A percentile compares a stretch with the other conserved stretches of the same genome.
Conservation (phyloP, 305 asterid species). For the Fraxinus ornus region DNA sequence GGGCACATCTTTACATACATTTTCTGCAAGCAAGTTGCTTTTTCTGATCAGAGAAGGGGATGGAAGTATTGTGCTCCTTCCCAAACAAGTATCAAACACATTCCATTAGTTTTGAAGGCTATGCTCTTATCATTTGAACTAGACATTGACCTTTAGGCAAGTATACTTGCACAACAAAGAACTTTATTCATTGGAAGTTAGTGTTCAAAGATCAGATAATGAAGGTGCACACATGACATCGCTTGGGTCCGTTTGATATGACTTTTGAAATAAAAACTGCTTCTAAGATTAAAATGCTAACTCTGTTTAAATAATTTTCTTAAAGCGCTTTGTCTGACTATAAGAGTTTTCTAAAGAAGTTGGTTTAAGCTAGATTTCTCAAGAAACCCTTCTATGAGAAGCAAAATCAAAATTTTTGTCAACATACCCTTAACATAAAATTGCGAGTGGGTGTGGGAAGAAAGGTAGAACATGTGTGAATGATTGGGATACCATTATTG, state of each 20-base stretch:
- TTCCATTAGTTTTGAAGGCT: neutral
- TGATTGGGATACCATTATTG: neutral
- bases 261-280: neutral
- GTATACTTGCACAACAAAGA: neutral
- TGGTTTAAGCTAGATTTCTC: neutral
- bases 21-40: neutral
- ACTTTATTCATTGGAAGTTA: neutral
- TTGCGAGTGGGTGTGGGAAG: neutral
- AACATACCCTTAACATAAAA: neutral
- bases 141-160: neutral
- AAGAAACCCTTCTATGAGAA: neutral
- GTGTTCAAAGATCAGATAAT: neutral
- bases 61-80: neutral
- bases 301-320: too few species aligned
- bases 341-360: neutral
- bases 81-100: neutral
- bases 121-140: neutral
- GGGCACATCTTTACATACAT: neutral
- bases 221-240: neutral
- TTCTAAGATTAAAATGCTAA: neutral
- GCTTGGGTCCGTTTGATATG: neutral
- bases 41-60: neutral
- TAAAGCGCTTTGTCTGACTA: neutral
- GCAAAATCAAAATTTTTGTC: neutral
- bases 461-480: neutral